These are phyloP conservation scores for Metroxylon sagu DNA, from an alignment of 176 grass and related monocot species.

Conservation along the genomic window DNA sequence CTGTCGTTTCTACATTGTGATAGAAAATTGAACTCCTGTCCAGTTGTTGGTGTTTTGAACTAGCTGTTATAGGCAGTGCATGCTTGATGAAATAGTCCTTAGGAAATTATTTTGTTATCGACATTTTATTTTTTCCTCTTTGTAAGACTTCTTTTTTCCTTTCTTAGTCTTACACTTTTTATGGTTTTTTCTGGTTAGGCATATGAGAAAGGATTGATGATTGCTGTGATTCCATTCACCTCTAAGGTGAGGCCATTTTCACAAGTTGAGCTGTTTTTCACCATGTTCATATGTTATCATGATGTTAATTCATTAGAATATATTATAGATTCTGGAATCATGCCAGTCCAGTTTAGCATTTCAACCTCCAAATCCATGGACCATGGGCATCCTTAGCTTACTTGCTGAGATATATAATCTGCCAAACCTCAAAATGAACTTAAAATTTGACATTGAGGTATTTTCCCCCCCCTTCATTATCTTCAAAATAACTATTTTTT, in stretches of 20 bases:
- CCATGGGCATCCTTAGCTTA: slow-evolving; percentile 97
- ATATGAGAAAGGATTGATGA: slow-evolving; percentile 95
- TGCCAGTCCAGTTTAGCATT: slow-evolving; percentile 90
- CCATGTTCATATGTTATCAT: slow-evolving; percentile 7
- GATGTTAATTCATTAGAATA: slow-evolving; percentile 7
- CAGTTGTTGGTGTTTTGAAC: no score
- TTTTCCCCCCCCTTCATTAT: neutral
- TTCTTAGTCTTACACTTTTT: slow-evolving; percentile 12
- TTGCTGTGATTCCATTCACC: slow-evolving; percentile 91
- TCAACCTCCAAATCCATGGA: slow-evolving; percentile 98
- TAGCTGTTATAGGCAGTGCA: no score
- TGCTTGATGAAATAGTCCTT: no score
- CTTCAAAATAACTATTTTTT: no score
- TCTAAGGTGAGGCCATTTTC: slow-evolving; percentile 63
- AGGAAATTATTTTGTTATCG: no score
- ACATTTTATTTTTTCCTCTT: no score
- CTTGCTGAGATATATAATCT: slow-evolving; percentile 89
- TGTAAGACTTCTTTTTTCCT: neutral
- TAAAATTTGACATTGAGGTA: slow-evolving; percentile 99
- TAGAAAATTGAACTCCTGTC: neutral
- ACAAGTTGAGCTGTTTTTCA: slow-evolving; percentile 2
- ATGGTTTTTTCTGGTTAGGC: slow-evolving; percentile 46
- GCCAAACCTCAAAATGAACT: slow-evolving; percentile 99
- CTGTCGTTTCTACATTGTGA: no score
- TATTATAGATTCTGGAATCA: slow-evolving; percentile 83